Percentiles rank a stretch among this genome's conserved stretches.
Conservation (phyloP, 805 yeast species). For the Candida endomychidarum region DNA sequence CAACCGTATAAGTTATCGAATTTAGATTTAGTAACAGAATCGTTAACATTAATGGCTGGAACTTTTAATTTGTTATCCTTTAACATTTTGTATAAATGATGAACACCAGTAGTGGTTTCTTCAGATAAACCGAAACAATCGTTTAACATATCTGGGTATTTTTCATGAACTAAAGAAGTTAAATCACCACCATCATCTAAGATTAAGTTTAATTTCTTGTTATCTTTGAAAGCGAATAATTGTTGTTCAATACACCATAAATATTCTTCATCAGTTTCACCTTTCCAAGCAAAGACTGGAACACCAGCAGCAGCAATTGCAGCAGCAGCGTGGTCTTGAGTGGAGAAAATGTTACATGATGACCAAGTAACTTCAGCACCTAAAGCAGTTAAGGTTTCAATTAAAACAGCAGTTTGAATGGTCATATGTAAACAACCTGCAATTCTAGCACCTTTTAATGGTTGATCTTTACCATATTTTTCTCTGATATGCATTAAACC, state of each 20-base stretch:
- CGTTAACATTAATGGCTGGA: conserved; percentile 99
- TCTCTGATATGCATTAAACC: conserved; percentile 97
- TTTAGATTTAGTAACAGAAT: conserved; percentile 98
- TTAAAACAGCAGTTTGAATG: conserved; percentile 97
- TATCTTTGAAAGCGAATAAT: conserved; percentile 95
- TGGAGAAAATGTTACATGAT: conserved; percentile 98
- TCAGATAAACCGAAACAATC: conserved; percentile 96
- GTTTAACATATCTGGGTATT: conserved; percentile 95
- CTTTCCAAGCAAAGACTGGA: conserved; percentile 99
- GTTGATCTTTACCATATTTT: conserved; percentile 88
- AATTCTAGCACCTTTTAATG: conserved; percentile 96
- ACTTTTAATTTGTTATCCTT: conserved; percentile 87
- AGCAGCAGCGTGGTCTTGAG: conserved; percentile 99
- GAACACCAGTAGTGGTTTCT: conserved; percentile 99
- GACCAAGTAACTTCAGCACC: conserved; percentile 99
- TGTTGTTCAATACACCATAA: conserved; percentile 99
- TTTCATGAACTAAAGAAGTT: conserved; percentile 94
- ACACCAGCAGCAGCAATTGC: conserved; percentile 99
- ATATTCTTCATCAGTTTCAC: conserved; percentile 99
- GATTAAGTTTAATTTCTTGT: conserved; percentile 91
- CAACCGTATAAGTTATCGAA: conserved; percentile 99
- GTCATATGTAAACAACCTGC: conserved; percentile 99
- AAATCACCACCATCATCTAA: conserved; percentile 99
- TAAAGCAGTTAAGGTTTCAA: conserved; percentile 93
- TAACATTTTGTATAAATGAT: conserved; percentile 96